Conservation (phyloP, 2,329 filamentous ascomycete genomes). For the Penicillium janthinellum region DNA sequence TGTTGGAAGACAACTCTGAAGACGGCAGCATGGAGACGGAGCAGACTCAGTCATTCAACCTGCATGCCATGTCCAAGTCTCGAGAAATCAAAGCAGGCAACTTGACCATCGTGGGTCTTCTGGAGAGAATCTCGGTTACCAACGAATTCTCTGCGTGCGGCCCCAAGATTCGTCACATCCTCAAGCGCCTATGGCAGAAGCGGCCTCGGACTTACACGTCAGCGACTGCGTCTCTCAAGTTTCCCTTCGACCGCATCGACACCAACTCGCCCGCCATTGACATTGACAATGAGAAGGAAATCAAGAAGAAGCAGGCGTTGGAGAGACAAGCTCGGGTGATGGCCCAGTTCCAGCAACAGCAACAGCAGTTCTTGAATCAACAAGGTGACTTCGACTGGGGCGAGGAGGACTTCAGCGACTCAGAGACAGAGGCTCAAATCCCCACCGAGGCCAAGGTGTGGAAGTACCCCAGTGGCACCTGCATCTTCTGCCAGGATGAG, state of each 20-base stretch:
- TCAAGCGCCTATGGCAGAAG: slow-evolving; percentile 83
- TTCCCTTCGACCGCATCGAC: slow-evolving; percentile 76
- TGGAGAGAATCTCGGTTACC: slow-evolving; percentile 60
- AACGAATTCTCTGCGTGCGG: slow-evolving; percentile 80
- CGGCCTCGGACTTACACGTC: slow-evolving; percentile 71
- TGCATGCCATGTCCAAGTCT: slow-evolving; percentile 66
- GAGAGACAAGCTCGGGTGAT: slow-evolving; percentile 92
- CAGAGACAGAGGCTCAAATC: slow-evolving; percentile 52
- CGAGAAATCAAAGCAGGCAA: slow-evolving; percentile 50
- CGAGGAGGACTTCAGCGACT: slow-evolving; percentile 73
- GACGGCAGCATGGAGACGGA: slow-evolving; percentile 55
- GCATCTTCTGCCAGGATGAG: slow-evolving; percentile 95
- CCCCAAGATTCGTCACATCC: slow-evolving; percentile 78
- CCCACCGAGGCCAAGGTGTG: slow-evolving; percentile 71
- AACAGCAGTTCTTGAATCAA: slow-evolving; percentile 89
- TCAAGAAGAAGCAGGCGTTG: slow-evolving; percentile 86
- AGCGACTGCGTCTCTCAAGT: slow-evolving; percentile 60
- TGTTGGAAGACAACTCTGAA: slow-evolving; percentile 73
- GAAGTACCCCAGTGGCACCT: slow-evolving; percentile 91
- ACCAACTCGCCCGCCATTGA: slow-evolving; percentile 76
- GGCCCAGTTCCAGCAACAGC: slow-evolving; percentile 97
- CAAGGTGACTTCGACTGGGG: slow-evolving; percentile 89
- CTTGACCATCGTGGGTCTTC: slow-evolving; percentile 54
- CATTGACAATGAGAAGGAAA: slow-evolving; percentile 63
- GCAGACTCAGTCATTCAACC: slow-evolving; percentile 67